Percentiles rank a stretch among this genome's conserved stretches.
Conservation (phyloP, 2,329 filamentous ascomycete genomes). For the Penicillium fuscoglaucum region DNA sequence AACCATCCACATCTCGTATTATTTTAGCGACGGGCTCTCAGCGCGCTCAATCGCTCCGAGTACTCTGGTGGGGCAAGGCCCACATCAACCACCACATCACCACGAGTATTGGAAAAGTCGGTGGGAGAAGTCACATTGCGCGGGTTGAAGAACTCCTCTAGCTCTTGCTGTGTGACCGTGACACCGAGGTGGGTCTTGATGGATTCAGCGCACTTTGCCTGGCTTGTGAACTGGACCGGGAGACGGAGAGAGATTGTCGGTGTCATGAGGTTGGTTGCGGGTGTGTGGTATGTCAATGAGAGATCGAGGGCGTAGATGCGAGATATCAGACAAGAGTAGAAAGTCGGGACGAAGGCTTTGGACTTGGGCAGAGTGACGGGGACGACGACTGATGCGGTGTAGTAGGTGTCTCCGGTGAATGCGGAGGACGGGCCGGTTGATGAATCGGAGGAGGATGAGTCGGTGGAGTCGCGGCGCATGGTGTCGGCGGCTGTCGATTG, state of each 20-base stretch:
- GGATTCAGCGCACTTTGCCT: slow-evolving; percentile 11
- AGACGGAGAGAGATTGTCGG: slow-evolving; percentile 44
- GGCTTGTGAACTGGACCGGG: slow-evolving; percentile 45
- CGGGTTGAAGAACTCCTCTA: slow-evolving; percentile 33
- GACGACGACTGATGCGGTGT: slow-evolving; percentile 63
- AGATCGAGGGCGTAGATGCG: slow-evolving; percentile 64
- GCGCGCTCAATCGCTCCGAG: slow-evolving; percentile 9
- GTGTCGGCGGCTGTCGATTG: slow-evolving; percentile 41
- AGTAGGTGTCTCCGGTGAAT: slow-evolving; percentile 51
- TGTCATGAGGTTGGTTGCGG: slow-evolving; percentile 44
- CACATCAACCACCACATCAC: slow-evolving; percentile 10
- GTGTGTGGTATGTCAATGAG: slow-evolving; percentile 55
- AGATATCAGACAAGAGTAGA: slow-evolving; percentile 68
- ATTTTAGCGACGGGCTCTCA: not conserved
- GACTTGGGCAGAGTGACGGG: slow-evolving; percentile 62
- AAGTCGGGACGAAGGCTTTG: slow-evolving; percentile 67
- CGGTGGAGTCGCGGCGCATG: slow-evolving; percentile 30
- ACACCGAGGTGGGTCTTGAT: slow-evolving; percentile 15
- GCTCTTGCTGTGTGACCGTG: slow-evolving; percentile 27
- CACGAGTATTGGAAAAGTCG: not conserved
- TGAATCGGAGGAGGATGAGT: slow-evolving; percentile 41
- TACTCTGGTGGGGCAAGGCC: slow-evolving; percentile 21
- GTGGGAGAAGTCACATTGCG: slow-evolving; percentile 25
- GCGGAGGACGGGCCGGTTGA: slow-evolving; percentile 1
- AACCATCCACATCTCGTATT: not conserved